phyloP scores from a whole-genome alignment of 306 rosid genomes.

The Fagus crenata region DNA sequence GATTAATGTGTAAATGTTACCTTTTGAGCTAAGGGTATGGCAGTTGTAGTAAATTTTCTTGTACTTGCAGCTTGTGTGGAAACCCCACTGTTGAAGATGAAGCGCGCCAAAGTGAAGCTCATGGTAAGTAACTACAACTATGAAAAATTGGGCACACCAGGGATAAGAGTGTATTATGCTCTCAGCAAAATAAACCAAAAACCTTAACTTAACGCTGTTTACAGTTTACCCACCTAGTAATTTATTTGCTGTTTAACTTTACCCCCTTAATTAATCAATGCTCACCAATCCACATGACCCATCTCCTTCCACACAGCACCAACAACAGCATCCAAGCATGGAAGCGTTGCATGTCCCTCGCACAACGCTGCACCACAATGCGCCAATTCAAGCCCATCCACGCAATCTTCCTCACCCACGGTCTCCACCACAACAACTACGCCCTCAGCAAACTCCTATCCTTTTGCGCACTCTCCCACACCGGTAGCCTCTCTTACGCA shows the following conservation, averaged over 20 bases:
- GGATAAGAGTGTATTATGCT: neutral
- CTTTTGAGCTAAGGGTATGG: constrained; percentile 43
- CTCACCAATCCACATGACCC: constrained; percentile 4
- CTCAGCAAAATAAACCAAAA: too few relatives aligned
- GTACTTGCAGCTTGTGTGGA: constrained; percentile 17
- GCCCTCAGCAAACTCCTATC: constrained; percentile 44
- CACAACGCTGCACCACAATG: constrained; percentile 41
- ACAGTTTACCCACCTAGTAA: too few relatives aligned
- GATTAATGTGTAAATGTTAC: constrained; percentile 20
- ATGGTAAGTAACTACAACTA: neutral
- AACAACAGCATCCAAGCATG: constrained; percentile 31
- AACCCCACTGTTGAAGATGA: constrained; percentile 28
- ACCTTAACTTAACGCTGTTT: too few relatives aligned
- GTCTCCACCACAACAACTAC: constrained; percentile 41
- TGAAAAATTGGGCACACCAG: neutral
- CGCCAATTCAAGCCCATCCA: constrained; percentile 37
- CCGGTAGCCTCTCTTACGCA: constrained; percentile 36
- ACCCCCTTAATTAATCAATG: neutral
- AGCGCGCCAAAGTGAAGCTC: constrained; percentile 42
- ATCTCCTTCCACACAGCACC: neutral
- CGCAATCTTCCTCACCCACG: constrained; percentile 41
- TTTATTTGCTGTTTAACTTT: too few relatives aligned
- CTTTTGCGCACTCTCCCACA: constrained; percentile 38
- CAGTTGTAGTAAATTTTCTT: constrained; percentile 31
- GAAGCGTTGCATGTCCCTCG: constrained; percentile 43